A percentile compares a stretch with the other conserved stretches of the same genome.
phyloP scores from a whole-genome alignment of 345 rosid genomes.

The Brassica juncea region DNA sequence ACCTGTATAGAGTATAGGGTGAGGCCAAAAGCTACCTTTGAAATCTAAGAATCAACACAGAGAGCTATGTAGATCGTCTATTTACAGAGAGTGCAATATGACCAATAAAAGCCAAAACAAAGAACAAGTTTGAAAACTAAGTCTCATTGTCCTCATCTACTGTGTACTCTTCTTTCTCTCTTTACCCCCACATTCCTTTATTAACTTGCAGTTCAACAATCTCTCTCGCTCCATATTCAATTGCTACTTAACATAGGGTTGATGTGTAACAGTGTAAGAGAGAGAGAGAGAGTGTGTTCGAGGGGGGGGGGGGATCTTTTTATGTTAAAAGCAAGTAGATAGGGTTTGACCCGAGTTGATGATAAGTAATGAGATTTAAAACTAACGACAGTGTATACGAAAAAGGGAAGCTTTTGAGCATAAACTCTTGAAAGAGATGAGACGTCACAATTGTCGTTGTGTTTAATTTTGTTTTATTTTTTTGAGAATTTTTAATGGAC shows the following conservation, averaged over 20 bases:
- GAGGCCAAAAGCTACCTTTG: conserved; percentile 41
- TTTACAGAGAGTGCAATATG: conserved; percentile 31
- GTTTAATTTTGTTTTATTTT: not conserved
- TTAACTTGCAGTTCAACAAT: conserved; percentile 41
- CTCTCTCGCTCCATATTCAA: conserved; percentile 26
- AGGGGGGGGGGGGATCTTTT: conserved; percentile 25
- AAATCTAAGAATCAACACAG: conserved; percentile 40
- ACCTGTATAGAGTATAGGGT: conserved; percentile 36
- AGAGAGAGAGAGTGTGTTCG: conserved; percentile 14
- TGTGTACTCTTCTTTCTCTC: conserved; percentile 31
- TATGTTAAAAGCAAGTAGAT: conserved; percentile 39
- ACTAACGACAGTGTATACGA: conserved; percentile 35
- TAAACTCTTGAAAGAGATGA: conserved; percentile 36
- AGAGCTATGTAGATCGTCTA: conserved; percentile 37
- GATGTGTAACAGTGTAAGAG: conserved; percentile 24
- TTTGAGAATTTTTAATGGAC: not conserved
- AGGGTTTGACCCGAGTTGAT: conserved; percentile 34
- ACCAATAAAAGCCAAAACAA: conserved; percentile 40
- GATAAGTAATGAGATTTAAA: conserved; percentile 42
- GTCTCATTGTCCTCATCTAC: conserved; percentile 47
- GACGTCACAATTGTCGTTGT: conserved; percentile 26
- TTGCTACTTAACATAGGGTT: conserved; percentile 33
- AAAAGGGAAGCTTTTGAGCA: conserved; percentile 29
- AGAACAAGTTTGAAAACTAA: conserved; percentile 41
- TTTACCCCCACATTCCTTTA: conserved; percentile 39